A percentile compares a stretch with the other conserved stretches of the same genome.
Evolutionary conservation across 495 filamentous ascomycete genomes (phyloP).

Genomic region (Penicillium cinerascens): DNA sequence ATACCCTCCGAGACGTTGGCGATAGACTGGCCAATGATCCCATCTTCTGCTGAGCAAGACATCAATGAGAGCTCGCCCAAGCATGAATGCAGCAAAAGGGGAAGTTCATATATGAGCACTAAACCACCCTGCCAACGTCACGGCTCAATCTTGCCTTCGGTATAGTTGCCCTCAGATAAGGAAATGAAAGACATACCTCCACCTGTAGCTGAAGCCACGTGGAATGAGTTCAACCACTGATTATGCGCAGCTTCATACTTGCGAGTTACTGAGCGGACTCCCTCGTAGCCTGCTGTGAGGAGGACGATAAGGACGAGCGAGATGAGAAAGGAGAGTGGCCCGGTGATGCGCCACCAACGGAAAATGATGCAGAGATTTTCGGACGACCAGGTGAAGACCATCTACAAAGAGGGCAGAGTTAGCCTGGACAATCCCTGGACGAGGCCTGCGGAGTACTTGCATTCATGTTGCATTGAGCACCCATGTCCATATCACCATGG

Average conservation of each 20-base stretch:
- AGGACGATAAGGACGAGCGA: conserved; percentile 79
- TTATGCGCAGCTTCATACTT: conserved; percentile 67
- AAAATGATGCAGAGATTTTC: conserved; percentile 93
- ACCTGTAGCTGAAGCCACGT: conserved; percentile 23
- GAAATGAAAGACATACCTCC: conserved; percentile 50
- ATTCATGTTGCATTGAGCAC: conserved; percentile 77
- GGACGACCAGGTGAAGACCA: conserved; percentile 96
- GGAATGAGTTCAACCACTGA: conserved; percentile 45
- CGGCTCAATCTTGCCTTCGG: neutral
- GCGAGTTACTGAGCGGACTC: conserved; percentile 68
- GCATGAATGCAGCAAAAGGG: conserved; percentile 7
- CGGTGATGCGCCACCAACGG: conserved; percentile 79
- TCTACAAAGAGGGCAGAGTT: conserved; percentile 45
- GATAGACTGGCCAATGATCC: conserved; percentile 36
- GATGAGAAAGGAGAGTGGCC: conserved; percentile 65
- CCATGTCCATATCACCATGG: conserved; percentile 61
- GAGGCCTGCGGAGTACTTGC: conserved; percentile 45
- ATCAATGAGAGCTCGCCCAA: conserved; percentile 34
- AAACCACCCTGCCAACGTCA: conserved; percentile 6
- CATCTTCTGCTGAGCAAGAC: conserved; percentile 42
- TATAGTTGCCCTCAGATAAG: neutral
- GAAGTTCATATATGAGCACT: neutral
- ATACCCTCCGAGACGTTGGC: conserved; percentile 21
- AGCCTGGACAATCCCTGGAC: conserved; percentile 1
- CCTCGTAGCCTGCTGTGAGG: conserved; percentile 87